Evolutionary conservation across 2,329 filamentous ascomycete species (phyloP).

Genomic region (Aureobasidium zeae): DNA sequence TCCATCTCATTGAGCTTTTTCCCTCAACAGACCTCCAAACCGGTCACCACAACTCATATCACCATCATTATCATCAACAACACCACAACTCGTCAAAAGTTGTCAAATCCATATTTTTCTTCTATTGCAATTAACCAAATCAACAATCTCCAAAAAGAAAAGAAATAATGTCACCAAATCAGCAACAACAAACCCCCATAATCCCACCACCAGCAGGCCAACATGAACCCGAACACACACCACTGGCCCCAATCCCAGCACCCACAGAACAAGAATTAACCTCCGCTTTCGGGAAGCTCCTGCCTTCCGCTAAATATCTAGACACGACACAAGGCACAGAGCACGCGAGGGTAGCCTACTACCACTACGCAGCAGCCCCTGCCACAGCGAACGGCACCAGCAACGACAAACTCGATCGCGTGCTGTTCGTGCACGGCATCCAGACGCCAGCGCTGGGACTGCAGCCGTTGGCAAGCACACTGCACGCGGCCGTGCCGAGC

Average conservation of each 20-base stretch:
- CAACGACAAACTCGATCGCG: not conserved
- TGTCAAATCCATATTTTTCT: too few species aligned
- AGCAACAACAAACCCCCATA: too few species aligned
- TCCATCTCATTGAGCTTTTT: not conserved
- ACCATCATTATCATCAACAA: too few species aligned
- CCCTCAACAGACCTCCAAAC: too few species aligned
- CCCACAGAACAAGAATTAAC: conserved; percentile 33
- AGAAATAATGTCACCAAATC: too few species aligned
- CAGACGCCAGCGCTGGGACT: conserved; percentile 44
- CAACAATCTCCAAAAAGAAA: too few species aligned
- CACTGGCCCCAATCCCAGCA: conserved; percentile 23
- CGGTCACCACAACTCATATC: too few species aligned
- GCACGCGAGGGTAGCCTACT: conserved; percentile 37
- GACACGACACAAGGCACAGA: conserved; percentile 27
- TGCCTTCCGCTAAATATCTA: conserved; percentile 33
- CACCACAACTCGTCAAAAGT: too few species aligned
- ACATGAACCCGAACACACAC: too few species aligned
- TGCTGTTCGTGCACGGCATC: conserved; percentile 44
- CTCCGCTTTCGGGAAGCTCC: conserved; percentile 31
- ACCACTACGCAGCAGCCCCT: conserved; percentile 28
- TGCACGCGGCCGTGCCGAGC: conserved; percentile 30
- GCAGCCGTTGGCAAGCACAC: conserved; percentile 32
- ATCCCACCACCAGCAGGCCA: conserved; percentile 6
- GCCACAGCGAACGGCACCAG: too few species aligned
- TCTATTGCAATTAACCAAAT: too few species aligned